Percentiles rank a stretch among this genome's conserved stretches.
Evolutionary conservation across 768 basidiomycete genomes (phyloP).

Genomic region (Coprinellus micaceus): DNA sequence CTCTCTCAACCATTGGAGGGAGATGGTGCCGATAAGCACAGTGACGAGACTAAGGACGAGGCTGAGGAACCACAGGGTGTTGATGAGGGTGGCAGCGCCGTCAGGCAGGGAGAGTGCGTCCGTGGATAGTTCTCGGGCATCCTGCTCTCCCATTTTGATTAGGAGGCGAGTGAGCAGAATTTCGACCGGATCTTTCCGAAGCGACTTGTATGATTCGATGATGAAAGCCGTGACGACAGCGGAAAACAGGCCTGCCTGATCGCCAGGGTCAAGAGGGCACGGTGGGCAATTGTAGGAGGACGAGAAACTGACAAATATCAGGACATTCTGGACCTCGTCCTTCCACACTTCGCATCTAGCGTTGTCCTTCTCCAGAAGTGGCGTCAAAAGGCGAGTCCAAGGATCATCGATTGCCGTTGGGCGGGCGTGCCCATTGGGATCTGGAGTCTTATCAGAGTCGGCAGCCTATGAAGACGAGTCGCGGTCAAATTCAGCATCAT

Average conservation of each 20-base stretch:
- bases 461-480: neutral
- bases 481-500: no score
- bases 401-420: neutral
- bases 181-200: slow-evolving; percentile 17
- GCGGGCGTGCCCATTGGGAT: neutral
- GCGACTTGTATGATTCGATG: slow-evolving; percentile 21
- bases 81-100: slow-evolving; percentile 6
- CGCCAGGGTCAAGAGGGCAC: neutral
- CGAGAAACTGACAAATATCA: slow-evolving; percentile 15
- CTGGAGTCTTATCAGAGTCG: neutral
- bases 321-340: slow-evolving; percentile 14
- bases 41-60: slow-evolving; percentile 16
- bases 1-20: slow-evolving; percentile 21
- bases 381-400: neutral
- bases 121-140: neutral
- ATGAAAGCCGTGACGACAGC: slow-evolving; percentile 25
- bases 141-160: neutral
- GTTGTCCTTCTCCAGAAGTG: slow-evolving; percentile 8
- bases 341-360: slow-evolving; percentile 11
- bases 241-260: slow-evolving; percentile 25
- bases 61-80: slow-evolving; percentile 18
- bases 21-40: slow-evolving; percentile 17
- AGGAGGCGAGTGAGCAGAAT: neutral
- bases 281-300: no score
- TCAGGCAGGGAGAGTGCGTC: neutral